These are phyloP conservation scores for Phytopythium litorale DNA, from an alignment of 352 stramenopile genomes.

Conservation along the genomic window DNA sequence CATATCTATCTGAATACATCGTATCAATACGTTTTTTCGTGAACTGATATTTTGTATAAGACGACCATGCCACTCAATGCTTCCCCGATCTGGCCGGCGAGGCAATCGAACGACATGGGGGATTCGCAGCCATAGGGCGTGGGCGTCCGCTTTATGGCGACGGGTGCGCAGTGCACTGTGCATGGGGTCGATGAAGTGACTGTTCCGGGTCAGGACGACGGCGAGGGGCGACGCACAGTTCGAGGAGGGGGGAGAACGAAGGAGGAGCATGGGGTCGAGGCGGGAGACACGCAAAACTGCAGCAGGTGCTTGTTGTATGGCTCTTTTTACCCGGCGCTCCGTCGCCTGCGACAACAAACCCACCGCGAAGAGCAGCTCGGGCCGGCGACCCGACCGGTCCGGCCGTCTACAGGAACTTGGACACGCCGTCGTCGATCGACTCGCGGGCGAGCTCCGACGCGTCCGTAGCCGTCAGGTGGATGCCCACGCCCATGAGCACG, in stretches of 20 bases:
- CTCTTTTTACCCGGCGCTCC: neutral
- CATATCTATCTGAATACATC: too few relatives aligned
- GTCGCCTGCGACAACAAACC: slow-evolving; percentile 2
- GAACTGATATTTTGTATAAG: neutral
- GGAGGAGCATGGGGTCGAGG: neutral
- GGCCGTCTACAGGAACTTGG: slow-evolving; percentile 86
- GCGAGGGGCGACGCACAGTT: neutral
- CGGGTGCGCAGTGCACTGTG: too few relatives aligned
- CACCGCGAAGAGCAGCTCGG: neutral
- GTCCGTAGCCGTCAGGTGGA: slow-evolving; percentile 94
- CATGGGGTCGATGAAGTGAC: neutral
- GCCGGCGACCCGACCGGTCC: neutral
- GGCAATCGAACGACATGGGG: slow-evolving; percentile 1
- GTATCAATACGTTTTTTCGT: neutral
- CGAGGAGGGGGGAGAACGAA: neutral
- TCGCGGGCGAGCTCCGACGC: slow-evolving; percentile 84
- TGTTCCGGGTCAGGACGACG: too few relatives aligned
- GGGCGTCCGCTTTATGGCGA: neutral
- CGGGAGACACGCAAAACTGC: slow-evolving; percentile 3
- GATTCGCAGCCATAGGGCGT: neutral
- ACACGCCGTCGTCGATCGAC: slow-evolving; percentile 71
- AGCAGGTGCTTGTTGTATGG: slow-evolving; percentile 5
- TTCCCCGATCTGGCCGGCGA: neutral
- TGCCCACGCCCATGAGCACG: slow-evolving; percentile 92
- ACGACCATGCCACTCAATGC: neutral